Conservation (phyloP, 1,284 basidiomycete species). For the Sporisorium graminicola region DNA sequence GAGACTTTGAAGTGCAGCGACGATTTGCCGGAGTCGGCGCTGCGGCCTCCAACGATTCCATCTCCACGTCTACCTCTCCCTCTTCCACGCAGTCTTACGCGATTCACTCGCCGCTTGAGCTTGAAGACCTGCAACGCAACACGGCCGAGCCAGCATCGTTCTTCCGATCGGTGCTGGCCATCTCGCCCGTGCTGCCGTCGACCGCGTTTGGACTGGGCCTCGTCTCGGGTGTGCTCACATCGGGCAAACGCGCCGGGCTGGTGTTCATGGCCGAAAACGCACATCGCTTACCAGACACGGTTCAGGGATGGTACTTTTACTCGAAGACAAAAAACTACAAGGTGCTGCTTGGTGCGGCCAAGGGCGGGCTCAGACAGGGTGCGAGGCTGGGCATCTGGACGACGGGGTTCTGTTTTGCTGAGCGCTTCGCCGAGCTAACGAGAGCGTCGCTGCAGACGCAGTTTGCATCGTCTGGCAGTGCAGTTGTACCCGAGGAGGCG, state of each 20-base stretch:
- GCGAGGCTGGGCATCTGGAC: conserved; percentile 56
- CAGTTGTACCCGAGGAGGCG: background rate
- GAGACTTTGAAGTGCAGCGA: conserved; percentile 41
- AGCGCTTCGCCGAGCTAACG: conserved; percentile 33
- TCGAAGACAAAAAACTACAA: conserved; percentile 69
- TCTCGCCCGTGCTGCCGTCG: conserved; percentile 48
- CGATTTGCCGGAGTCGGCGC: conserved; percentile 20
- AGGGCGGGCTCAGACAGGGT: conserved; percentile 56
- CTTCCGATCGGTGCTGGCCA: conserved; percentile 15
- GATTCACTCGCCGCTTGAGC: conserved; percentile 29
- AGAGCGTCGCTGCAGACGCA: conserved; percentile 14
- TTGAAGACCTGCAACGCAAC: conserved; percentile 14
- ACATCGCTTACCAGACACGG: conserved; percentile 64
- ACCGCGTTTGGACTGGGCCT: conserved; percentile 60
- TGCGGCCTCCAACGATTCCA: conserved; percentile 26
- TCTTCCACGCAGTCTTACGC: conserved; percentile 16
- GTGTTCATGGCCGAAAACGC: conserved; percentile 69
- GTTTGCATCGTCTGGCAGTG: background rate
- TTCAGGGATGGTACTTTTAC: conserved; percentile 70
- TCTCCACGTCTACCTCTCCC: conserved; percentile 12
- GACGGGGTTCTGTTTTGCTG: conserved; percentile 56
- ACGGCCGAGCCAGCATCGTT: conserved; percentile 5
- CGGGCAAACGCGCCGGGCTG: conserved; percentile 53
- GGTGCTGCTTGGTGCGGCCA: conserved; percentile 59
- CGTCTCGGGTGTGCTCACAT: conserved; percentile 53